Evolutionary conservation across 257 asterid species (phyloP), one percentile per base, ranked within the genome.

Genomic region (Linaria vulgaris): DNA sequence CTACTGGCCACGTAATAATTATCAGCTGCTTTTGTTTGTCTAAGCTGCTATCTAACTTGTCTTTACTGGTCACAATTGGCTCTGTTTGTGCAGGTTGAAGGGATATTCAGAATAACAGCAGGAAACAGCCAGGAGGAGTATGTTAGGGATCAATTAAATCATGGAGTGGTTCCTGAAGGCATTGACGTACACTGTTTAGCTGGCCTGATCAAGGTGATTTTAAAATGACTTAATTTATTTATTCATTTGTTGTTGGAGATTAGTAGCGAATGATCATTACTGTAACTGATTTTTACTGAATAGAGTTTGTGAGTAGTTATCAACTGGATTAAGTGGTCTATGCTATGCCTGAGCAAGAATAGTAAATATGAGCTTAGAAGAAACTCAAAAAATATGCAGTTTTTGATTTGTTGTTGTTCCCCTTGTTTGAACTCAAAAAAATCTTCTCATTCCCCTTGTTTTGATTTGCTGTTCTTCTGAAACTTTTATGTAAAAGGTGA

Each of bases 181-280:
- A 82, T 88, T 48, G 97, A 90, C 49, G 97, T 94, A 62, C 97
- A 94, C 78, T 94, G 99, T 67, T 76, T 94, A 81, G 97, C 94
- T 1, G 99, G 97, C 51, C 84, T 94, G 31, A 88, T 94, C 75
- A 94, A 94, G 95, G 97, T 90, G 73, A 43, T 59, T 65, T 50
- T 58, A 16, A 19, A 68, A 15, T 19, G 56, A 67, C 56, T 31
- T 44, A 49, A 41, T 50, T 59, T 45, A 9, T 53, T n/a, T 34
- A 61, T 15, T 63, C n/a, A 27, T 61, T 20, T 38, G 5, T 25
- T 56, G 44, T 38, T 47, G 23, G 51, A 20, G 6, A 43, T 7
- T 46, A 27, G 56, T 51, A 43, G 22, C 9, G 14, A 16, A 30
- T 45, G 46, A 47, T 45, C 49, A 17, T 63, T 48, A 24, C 16